Evolutionary conservation across 2,329 filamentous ascomycete genomes (phyloP).

Genomic region (Knufia fluminis): DNA sequence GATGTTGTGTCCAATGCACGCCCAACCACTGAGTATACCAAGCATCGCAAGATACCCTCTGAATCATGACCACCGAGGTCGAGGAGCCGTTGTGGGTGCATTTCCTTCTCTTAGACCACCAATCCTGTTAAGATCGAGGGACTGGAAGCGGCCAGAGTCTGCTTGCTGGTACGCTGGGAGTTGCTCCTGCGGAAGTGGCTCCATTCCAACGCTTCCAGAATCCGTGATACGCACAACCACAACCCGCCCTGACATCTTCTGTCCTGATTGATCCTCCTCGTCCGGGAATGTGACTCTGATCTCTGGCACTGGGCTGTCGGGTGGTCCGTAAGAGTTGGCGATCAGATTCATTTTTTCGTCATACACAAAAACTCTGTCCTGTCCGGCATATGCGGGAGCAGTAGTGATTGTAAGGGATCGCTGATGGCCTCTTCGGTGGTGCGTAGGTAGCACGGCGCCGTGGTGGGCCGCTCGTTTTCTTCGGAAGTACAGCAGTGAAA

Average conservation of each 20-base stretch:
- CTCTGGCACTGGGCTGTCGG: slow-evolving; percentile 79
- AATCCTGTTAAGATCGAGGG: slow-evolving; percentile 87
- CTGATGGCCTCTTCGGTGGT: slow-evolving; percentile 50
- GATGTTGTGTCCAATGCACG: too few relatives aligned
- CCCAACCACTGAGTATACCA: too few relatives aligned
- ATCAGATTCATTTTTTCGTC: slow-evolving; percentile 72
- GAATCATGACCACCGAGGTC: slow-evolving; percentile 14
- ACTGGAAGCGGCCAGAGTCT: slow-evolving; percentile 72
- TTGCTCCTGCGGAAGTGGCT: slow-evolving; percentile 63
- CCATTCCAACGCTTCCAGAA: slow-evolving; percentile 71
- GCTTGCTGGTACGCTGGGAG: slow-evolving; percentile 85
- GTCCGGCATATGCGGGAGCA: slow-evolving; percentile 42
- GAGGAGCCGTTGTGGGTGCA: background rate
- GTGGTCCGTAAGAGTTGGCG: slow-evolving; percentile 63
- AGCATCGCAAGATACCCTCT: too few relatives aligned
- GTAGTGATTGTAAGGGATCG: slow-evolving; percentile 51
- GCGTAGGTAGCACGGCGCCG: slow-evolving; percentile 55
- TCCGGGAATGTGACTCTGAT: slow-evolving; percentile 98
- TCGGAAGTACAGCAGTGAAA: slow-evolving; percentile 62
- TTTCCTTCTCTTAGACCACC: slow-evolving; percentile 91
- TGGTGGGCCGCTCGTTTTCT: slow-evolving; percentile 47
- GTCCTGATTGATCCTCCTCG: slow-evolving; percentile 64
- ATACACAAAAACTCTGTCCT: slow-evolving; percentile 65
- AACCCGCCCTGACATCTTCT: slow-evolving; percentile 73
- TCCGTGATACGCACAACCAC: slow-evolving; percentile 89